A percentile compares a stretch with the other conserved stretches of the same genome.
Conservation (phyloP, 2,329 filamentous ascomycete species). For the Chaetomiaceae sp. region DNA sequence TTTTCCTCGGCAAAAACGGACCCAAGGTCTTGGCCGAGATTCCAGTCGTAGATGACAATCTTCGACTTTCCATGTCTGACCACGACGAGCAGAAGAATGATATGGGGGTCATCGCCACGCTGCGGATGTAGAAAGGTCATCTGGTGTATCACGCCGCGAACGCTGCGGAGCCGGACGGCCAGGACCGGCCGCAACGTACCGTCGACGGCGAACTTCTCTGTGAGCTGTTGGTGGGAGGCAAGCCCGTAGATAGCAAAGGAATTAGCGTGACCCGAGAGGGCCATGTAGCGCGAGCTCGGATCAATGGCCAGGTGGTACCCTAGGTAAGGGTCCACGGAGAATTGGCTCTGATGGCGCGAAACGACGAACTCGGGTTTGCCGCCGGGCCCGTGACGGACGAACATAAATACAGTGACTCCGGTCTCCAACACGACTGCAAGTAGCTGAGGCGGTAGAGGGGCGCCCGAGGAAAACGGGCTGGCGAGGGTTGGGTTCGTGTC, state of each 20-base stretch:
- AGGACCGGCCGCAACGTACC: conserved; percentile 55
- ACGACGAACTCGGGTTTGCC: conserved; percentile 54
- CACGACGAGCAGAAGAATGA: conserved; percentile 68
- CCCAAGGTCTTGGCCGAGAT: conserved; percentile 42
- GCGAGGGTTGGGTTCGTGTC: conserved; percentile 19
- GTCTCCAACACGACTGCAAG: conserved; percentile 70
- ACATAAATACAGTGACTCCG: conserved; percentile 71
- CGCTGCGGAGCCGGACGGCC: conserved; percentile 34
- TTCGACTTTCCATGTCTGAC: conserved; percentile 43
- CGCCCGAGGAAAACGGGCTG: neutral
- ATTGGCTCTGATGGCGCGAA: conserved; percentile 53
- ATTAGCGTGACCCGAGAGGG: conserved; percentile 63
- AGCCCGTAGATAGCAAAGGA: conserved; percentile 68
- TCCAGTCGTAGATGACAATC: conserved; percentile 57
- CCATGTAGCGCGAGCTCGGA: conserved; percentile 62
- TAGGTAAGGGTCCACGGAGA: conserved; percentile 49
- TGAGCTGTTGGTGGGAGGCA: conserved; percentile 48
- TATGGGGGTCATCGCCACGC: conserved; percentile 57
- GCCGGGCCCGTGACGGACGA: conserved; percentile 44
- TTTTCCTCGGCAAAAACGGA: conserved; percentile 41
- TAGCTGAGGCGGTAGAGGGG: conserved; percentile 64
- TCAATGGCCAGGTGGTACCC: conserved; percentile 70
- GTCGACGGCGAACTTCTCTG: conserved; percentile 39
- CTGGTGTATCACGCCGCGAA: conserved; percentile 72
- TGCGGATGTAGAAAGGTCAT: conserved; percentile 79